These are phyloP conservation scores for Suillus subaureus DNA, from an alignment of 768 basidiomycete genomes.

Conservation along the genomic window DNA sequence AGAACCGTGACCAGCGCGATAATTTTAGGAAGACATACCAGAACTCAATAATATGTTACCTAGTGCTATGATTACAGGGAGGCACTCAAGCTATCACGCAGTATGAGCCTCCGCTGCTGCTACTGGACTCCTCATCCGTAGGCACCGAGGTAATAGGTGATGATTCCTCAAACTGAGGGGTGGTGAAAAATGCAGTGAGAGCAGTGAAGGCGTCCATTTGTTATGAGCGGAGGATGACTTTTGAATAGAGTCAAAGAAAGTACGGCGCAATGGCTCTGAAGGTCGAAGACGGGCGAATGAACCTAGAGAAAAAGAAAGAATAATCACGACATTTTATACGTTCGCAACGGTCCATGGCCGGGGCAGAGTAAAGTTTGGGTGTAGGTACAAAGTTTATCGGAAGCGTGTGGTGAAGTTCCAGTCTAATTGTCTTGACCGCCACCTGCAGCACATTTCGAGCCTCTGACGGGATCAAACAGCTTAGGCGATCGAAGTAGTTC, in stretches of 20 bases:
- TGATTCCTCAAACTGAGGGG: constrained; percentile 10
- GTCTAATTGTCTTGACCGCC: background rate
- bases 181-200: constrained; percentile 4
- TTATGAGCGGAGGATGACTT: background rate
- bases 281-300: constrained; percentile 6
- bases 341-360: background rate
- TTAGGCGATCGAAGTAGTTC: background rate
- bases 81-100: constrained; percentile 12
- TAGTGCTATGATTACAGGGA: background rate
- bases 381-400: background rate
- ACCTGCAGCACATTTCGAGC: background rate
- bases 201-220: constrained; percentile 13
- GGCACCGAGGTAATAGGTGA: constrained; percentile 5
- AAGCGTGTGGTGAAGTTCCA: background rate
- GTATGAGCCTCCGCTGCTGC: constrained; percentile 11
- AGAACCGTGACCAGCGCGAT: background rate
- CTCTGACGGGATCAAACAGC: background rate
- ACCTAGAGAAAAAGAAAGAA: background rate
- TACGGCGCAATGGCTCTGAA: constrained; percentile 11
- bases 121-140: constrained; percentile 9
- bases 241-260: background rate
- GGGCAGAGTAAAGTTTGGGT: background rate
- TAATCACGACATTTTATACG: constrained; percentile 1
- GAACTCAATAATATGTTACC: constrained; percentile 3
- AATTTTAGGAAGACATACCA: background rate